Evolutionary conservation across 208 protist genomes (phyloP), one percentile per base, ranked within the genome.

Genomic region (Trypanosoma scelopori): DNA sequence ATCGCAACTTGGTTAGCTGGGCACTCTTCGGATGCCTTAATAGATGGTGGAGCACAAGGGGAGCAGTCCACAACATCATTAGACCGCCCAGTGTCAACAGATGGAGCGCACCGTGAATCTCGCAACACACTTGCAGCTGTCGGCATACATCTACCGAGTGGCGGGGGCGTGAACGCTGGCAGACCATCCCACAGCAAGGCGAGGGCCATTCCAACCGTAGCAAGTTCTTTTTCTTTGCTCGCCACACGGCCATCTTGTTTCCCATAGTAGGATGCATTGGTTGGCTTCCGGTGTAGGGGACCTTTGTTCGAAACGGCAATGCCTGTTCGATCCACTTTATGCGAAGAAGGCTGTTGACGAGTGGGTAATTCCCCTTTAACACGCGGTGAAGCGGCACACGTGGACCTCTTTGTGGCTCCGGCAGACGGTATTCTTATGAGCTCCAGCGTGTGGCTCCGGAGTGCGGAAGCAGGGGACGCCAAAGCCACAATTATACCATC

Each of bases 401-500:
- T 25, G 1, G 59, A 42, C 25, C 39, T 62, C 22, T 47, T 55
- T 53, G 37, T 1, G 4, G 46, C 3, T 20, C 35, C 37, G 35
- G 3, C 27, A 5, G 32, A 41, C 35, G 30, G 56, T 16, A 58
- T 5, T 22, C 50, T 27, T 28, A 72, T 42, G 22, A 72, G 30
- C 30, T 72, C 50, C 25, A 72, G 43, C 45, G 67, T 72, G 50
- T 65, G 67, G 28, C 28, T 48, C 16, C 13, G 47, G 11, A 72
- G 67, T 0, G 67, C 56, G 2, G 42, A 23, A 6, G 30, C 67
- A 11, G 67, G 58, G 25, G 67, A 72, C 11, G 67, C 45, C 30
- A 37, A 39, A 25, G 67, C 56, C 12, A 72, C 43, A 22, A 72
- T 72, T 11, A 65, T 65, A 27, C 67, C 67, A 20, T 60, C 51